phyloP scores from a whole-genome alignment of 148 eudicot genomes.

The Bassia scoparia region DNA sequence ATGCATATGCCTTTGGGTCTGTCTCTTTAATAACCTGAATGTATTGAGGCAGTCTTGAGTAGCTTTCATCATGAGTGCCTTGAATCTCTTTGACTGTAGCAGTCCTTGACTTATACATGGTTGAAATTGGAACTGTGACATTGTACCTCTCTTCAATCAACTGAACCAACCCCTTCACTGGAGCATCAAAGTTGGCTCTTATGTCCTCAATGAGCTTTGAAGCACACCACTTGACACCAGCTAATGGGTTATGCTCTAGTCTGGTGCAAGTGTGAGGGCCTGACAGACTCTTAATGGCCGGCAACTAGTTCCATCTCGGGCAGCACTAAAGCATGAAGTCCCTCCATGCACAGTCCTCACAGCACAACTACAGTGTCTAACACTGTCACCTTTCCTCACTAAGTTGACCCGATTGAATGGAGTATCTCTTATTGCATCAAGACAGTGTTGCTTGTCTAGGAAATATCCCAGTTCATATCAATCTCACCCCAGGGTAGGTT shows the following conservation, averaged over 20 bases:
- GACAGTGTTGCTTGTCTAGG: background rate
- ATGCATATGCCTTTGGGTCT: background rate
- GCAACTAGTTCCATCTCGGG: background rate
- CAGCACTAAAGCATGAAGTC: background rate
- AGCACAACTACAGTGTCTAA: background rate
- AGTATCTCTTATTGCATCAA: background rate
- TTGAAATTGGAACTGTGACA: background rate
- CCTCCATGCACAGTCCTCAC: background rate
- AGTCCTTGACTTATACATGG: background rate
- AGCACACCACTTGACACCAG: background rate
- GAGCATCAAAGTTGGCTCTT: background rate
- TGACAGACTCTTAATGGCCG: background rate
- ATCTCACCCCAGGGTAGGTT: background rate
- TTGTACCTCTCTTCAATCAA: background rate
- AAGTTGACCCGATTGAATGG: background rate
- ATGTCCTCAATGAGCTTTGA: background rate
- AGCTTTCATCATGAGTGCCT: background rate
- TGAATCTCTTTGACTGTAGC: background rate
- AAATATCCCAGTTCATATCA: background rate
- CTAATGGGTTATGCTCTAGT: background rate
- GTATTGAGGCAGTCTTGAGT: background rate
- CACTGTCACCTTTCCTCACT: background rate
- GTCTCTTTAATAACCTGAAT: background rate
- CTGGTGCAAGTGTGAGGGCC: background rate
- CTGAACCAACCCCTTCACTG: background rate